These are phyloP conservation scores for Coelastrella sp. DNA, from an alignment of 139 green algal species.

Conservation along the genomic window DNA sequence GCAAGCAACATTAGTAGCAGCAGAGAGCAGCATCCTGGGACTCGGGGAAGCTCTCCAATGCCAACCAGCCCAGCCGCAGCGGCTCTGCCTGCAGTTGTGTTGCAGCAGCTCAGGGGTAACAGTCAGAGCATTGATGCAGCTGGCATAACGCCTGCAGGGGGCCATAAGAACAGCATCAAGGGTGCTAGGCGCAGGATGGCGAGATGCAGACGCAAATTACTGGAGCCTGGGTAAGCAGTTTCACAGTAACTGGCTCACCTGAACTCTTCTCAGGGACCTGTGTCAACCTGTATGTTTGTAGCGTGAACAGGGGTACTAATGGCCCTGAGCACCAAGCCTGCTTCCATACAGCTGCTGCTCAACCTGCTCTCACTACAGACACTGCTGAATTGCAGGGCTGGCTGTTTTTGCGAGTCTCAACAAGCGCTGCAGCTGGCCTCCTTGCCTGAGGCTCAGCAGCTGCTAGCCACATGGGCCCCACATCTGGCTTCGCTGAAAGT, in stretches of 20 bases:
- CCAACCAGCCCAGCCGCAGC: slow-evolving; percentile 9
- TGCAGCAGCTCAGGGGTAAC: slow-evolving; percentile 20
- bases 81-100: slow-evolving; percentile 7
- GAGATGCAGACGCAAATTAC: slow-evolving; percentile 49
- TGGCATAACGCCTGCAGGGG: background rate
- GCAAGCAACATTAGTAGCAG: slow-evolving; percentile 8
- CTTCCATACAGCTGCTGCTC: background rate
- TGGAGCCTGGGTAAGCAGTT: slow-evolving; percentile 33
- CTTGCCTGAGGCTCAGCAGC: slow-evolving; percentile 20
- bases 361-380: no score
- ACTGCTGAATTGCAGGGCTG: background rate
- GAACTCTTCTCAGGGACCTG: background rate
- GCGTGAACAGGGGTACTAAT: background rate
- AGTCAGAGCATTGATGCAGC: slow-evolving; percentile 36
- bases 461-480: slow-evolving; percentile 34
- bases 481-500: slow-evolving; percentile 34
- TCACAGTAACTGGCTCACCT: background rate
- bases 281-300: background rate
- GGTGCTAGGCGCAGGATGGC: slow-evolving; percentile 55
- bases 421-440: slow-evolving; percentile 12
- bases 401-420: slow-evolving; percentile 13
- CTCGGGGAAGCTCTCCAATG: slow-evolving; percentile 27
- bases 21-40: background rate
- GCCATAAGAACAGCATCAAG: slow-evolving; percentile 55
- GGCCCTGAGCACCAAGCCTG: background rate